These are phyloP conservation scores for Spergularia bocconei DNA, from an alignment of 148 eudicot genomes.

Conservation along the genomic window DNA sequence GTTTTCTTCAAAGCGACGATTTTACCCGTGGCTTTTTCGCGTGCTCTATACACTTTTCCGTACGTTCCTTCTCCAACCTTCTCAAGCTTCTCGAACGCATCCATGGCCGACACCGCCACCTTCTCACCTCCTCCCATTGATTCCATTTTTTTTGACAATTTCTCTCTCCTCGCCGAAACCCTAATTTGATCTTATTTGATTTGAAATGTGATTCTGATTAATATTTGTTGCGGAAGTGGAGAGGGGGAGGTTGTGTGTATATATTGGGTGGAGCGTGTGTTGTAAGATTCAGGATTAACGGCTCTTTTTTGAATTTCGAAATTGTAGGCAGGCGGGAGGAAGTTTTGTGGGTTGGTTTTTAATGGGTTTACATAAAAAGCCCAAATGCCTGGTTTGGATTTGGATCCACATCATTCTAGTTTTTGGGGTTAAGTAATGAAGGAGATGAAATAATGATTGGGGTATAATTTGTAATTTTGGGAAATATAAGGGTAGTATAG, in stretches of 20 bases:
- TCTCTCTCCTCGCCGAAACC: conserved; percentile 21
- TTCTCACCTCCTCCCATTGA: conserved; percentile 27
- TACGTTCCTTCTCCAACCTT: conserved; percentile 98
- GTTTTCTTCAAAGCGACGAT: conserved; percentile 96
- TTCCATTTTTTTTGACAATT: conserved; percentile 17
- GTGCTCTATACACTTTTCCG: conserved; percentile 88
- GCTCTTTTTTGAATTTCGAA: conserved; percentile 6
- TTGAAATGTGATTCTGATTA: neutral
- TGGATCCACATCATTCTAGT: neutral
- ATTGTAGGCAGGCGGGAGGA: neutral
- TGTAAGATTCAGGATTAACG: neutral
- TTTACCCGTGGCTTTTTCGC: conserved; percentile 80
- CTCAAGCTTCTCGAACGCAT: conserved; percentile 92
- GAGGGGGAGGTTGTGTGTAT: neutral
- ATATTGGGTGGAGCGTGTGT: neutral
- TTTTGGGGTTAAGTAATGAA: no score
- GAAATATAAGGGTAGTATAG: no score
- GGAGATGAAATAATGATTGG: no score
- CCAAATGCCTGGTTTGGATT: neutral
- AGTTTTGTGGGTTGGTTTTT: neutral
- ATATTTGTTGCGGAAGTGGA: neutral
- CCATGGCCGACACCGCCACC: conserved; percentile 52
- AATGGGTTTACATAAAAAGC: neutral
- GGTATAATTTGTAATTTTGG: no score
- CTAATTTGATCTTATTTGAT: conserved; percentile 11